Evolutionary conservation across 1,284 basidiomycete genomes (phyloP).

Genomic region (Fomitopsis palustris): DNA sequence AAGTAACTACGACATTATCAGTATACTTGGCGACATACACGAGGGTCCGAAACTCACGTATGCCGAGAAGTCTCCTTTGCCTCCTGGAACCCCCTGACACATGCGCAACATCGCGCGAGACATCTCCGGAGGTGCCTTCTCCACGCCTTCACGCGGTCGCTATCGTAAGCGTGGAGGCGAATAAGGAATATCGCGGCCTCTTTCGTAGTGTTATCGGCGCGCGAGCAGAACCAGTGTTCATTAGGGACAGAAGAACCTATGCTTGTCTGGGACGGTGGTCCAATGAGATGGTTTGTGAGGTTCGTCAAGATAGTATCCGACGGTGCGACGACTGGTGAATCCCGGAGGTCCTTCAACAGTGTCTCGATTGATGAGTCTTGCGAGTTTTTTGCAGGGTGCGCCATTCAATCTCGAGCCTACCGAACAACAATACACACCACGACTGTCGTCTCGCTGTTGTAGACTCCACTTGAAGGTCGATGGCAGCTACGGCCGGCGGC

Average conservation of each 20-base stretch:
- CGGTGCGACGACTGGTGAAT: conserved; percentile 44
- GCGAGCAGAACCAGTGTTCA: conserved; percentile 70
- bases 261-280: conserved; percentile 7
- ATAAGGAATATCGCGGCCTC: conserved; percentile 77
- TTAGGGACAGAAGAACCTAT: background rate
- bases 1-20: conserved; percentile 60
- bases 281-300: conserved; percentile 58
- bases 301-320: conserved; percentile 49
- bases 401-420: conserved; percentile 7
- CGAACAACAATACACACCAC: background rate
- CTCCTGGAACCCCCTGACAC: conserved; percentile 62
- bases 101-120: conserved; percentile 59
- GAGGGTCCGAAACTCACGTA: conserved; percentile 51
- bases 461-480: too few relatives aligned
- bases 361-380: conserved; percentile 33
- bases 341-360: conserved; percentile 49
- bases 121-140: conserved; percentile 52
- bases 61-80: conserved; percentile 58
- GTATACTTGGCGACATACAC: background rate
- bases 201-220: conserved; percentile 46
- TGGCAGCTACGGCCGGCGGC: too few relatives aligned
- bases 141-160: conserved; percentile 59
- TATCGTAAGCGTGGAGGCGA: conserved; percentile 75
- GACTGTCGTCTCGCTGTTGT: too few relatives aligned
- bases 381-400: conserved; percentile 5